Evolutionary conservation across 805 yeast species (phyloP).

Genomic region (Ogataea allantospora): DNA sequence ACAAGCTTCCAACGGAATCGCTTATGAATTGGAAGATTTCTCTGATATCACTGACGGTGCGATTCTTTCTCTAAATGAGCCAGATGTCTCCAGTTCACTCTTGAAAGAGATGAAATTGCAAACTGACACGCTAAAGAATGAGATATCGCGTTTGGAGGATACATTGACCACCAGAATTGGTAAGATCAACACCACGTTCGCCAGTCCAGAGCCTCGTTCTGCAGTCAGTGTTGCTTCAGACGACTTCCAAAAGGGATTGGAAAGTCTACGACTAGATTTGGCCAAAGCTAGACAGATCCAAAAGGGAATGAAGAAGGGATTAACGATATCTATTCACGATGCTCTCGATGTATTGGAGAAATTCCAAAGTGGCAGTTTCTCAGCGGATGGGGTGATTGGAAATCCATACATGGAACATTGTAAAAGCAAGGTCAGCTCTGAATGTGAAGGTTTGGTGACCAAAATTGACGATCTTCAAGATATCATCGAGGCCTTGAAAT

Average conservation of each 20-base stretch:
- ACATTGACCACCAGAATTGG: conserved; percentile 26
- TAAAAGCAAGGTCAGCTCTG: conserved; percentile 67
- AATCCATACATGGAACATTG: conserved; percentile 69
- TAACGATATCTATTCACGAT: conserved; percentile 43
- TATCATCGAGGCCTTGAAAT: conserved; percentile 79
- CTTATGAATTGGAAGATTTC: conserved; percentile 84
- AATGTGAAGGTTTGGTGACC: conserved; percentile 71
- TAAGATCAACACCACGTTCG: conserved; percentile 15
- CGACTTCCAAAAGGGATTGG: conserved; percentile 32
- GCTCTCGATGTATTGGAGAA: conserved; percentile 46
- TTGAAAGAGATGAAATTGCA: conserved; percentile 30
- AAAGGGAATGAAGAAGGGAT: conserved; percentile 38
- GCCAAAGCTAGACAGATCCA: conserved; percentile 59
- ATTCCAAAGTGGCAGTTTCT: conserved; percentile 41
- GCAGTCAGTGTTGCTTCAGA: conserved; percentile 4
- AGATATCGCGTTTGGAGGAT: conserved; percentile 29
- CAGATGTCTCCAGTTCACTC: conserved; percentile 28
- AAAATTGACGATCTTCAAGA: conserved; percentile 91
- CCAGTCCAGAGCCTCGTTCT: not conserved
- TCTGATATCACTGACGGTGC: conserved; percentile 58
- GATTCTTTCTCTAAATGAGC: conserved; percentile 57
- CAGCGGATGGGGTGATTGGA: conserved; percentile 28
- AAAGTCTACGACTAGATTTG: conserved; percentile 56
- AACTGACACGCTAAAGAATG: conserved; percentile 27
- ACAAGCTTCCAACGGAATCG: conserved; percentile 55